phyloP scores from a whole-genome alignment of 179 eudicot genomes.

The Beta lomatogona region DNA sequence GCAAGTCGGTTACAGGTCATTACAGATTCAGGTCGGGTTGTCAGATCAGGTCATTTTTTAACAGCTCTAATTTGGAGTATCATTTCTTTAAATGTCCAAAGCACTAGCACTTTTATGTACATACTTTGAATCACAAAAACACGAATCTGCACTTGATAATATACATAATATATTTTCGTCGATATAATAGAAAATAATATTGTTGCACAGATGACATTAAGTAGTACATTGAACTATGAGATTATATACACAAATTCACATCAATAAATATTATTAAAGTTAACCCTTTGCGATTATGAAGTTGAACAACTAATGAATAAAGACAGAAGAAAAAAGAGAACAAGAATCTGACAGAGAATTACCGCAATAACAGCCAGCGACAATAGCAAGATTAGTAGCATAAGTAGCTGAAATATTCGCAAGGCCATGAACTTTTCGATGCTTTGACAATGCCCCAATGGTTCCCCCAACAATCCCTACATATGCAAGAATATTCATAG shows the following conservation, averaged over 20 bases:
- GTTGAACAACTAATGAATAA: neutral
- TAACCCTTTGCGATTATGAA: neutral
- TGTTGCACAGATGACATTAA: too few relatives aligned
- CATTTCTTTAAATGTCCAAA: too few relatives aligned
- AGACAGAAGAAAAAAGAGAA: neutral
- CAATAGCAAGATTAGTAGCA: conserved; percentile 82
- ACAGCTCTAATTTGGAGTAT: too few relatives aligned
- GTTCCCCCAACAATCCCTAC: conserved; percentile 79
- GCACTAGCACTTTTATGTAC: too few relatives aligned
- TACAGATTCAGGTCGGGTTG: too few relatives aligned
- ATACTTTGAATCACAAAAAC: too few relatives aligned
- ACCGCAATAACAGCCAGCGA: conserved; percentile 86
- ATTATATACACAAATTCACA: neutral
- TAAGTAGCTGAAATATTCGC: conserved; percentile 72
- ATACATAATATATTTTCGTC: neutral
- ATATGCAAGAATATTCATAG: neutral
- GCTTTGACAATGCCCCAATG: conserved; percentile 64
- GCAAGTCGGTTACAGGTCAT: too few relatives aligned
- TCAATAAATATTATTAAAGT: neutral
- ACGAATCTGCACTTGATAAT: neutral
- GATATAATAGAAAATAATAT: neutral
- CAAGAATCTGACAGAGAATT: conserved; percentile 1
- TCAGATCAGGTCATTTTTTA: too few relatives aligned
- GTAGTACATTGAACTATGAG: neutral
- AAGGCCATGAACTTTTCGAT: conserved; percentile 66